A percentile compares a stretch with the other conserved stretches of the same genome.
Conservation (phyloP, 257 asterid species). For the Linaria vulgaris region DNA sequence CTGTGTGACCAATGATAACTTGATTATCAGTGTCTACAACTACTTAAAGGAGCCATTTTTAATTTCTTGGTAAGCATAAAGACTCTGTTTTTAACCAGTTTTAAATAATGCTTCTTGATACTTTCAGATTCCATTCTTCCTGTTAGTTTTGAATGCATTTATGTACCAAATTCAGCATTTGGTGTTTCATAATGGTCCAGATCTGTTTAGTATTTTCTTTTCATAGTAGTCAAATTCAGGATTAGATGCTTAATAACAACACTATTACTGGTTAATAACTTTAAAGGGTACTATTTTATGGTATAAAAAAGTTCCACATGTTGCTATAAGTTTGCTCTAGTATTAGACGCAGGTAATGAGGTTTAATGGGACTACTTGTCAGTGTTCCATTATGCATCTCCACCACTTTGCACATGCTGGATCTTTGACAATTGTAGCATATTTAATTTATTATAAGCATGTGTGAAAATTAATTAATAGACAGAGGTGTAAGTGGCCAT, state of each 20-base stretch:
- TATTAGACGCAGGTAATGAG: too few species aligned
- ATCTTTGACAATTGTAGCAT: slow-evolving; percentile 40
- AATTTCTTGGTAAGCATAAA: slow-evolving; percentile 65
- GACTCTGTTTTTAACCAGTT: background rate
- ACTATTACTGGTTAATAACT: slow-evolving; percentile 1
- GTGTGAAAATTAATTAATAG: slow-evolving; percentile 10
- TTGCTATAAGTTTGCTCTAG: background rate
- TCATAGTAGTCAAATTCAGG: slow-evolving; percentile 24
- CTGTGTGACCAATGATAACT: slow-evolving; percentile 89
- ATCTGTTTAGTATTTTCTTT: slow-evolving; percentile 27
- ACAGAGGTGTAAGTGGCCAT: slow-evolving; percentile 27
- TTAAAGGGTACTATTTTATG: slow-evolving; percentile 10
- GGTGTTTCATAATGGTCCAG: slow-evolving; percentile 16
- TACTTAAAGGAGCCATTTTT: slow-evolving; percentile 91
- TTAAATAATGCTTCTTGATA: background rate
- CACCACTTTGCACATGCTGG: slow-evolving; percentile 50
- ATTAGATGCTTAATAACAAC: slow-evolving; percentile 3
- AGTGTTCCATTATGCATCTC: slow-evolving; percentile 27
- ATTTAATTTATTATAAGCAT: slow-evolving; percentile 14
- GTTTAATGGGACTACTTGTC: slow-evolving; percentile 5
- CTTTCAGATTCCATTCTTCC: slow-evolving; percentile 17
- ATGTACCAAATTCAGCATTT: slow-evolving; percentile 15
- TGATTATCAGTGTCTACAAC: slow-evolving; percentile 84
- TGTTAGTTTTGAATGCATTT: slow-evolving; percentile 21
- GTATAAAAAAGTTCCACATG: background rate